Conservation (phyloP, 2,329 filamentous ascomycete genomes). For the Claviceps africana region DNA sequence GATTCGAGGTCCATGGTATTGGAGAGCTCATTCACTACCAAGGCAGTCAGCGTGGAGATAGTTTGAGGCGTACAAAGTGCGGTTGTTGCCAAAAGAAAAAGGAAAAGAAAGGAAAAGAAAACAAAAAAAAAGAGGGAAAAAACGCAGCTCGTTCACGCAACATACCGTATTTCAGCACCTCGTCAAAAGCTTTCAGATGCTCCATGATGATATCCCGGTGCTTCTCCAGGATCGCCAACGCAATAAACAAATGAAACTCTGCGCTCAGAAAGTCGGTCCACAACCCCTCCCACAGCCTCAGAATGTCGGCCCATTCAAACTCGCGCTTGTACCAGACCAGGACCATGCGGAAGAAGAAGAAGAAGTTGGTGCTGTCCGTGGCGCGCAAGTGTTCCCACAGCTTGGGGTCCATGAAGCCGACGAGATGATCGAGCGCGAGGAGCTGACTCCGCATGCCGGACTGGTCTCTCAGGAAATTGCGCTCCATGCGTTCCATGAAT, state of each 20-base stretch:
- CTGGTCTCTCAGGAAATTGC: constrained; percentile 91
- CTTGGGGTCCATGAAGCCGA: constrained; percentile 92
- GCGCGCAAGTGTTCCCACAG: constrained; percentile 81
- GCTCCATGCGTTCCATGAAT: constrained; percentile 97
- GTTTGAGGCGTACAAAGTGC: too few relatives aligned
- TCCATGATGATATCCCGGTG: constrained; percentile 94
- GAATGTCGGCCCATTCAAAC: constrained; percentile 76
- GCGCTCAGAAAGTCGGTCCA: constrained; percentile 89
- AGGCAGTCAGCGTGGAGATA: neutral
- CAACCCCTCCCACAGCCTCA: constrained; percentile 79
- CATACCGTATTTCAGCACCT: constrained; percentile 89
- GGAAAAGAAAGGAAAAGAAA: neutral
- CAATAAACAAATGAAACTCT: constrained; percentile 89
- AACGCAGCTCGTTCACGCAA: constrained; percentile 6
- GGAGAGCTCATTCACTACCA: constrained; percentile 79
- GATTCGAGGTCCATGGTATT: constrained; percentile 82
- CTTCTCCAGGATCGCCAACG: constrained; percentile 86
- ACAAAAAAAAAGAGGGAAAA: neutral
- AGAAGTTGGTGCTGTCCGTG: constrained; percentile 95
- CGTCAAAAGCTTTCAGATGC: constrained; percentile 87
- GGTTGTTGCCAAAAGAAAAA: neutral
- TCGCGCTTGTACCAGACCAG: constrained; percentile 98
- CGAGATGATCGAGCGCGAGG: constrained; percentile 79
- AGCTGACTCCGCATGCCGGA: constrained; percentile 92
- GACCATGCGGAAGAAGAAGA: constrained; percentile 99